Evolutionary conservation across 306 rosid species (phyloP).

Genomic region (Corylus avellana): DNA sequence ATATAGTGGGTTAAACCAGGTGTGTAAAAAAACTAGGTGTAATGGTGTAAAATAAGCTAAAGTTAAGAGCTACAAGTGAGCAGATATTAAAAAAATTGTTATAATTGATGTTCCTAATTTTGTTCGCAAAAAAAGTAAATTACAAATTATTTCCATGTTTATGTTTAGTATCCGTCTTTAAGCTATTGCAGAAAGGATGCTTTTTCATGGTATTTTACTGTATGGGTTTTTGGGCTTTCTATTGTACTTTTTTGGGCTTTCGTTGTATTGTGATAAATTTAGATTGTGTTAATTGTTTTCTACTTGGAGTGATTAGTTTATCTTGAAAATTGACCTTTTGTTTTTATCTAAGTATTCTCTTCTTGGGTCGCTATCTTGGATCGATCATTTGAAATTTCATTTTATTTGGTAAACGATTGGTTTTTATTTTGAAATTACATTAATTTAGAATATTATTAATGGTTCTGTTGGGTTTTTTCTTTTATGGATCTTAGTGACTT

Average conservation of each 20-base stretch:
- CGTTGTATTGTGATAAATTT: slow-evolving; percentile 4
- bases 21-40: no score
- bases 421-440: not conserved
- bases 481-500: not conserved
- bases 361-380: not conserved
- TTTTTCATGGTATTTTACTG: not conserved
- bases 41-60: no score
- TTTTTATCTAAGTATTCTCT: not conserved
- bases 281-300: not conserved
- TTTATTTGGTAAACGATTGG: not conserved
- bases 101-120: no score
- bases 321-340: not conserved
- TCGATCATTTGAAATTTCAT: not conserved
- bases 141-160: no score
- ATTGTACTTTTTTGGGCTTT: not conserved
- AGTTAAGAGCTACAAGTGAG: no score
- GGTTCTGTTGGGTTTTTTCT: not conserved
- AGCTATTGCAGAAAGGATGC: not conserved
- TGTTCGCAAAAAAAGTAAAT: no score
- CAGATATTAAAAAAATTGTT: no score
- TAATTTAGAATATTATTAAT: not conserved
- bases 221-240: not conserved
- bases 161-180: no score
- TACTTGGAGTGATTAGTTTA: not conserved
- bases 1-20: no score